Evolutionary conservation across 1,284 basidiomycete species (phyloP).

Genomic region (Puccinia hordei): DNA sequence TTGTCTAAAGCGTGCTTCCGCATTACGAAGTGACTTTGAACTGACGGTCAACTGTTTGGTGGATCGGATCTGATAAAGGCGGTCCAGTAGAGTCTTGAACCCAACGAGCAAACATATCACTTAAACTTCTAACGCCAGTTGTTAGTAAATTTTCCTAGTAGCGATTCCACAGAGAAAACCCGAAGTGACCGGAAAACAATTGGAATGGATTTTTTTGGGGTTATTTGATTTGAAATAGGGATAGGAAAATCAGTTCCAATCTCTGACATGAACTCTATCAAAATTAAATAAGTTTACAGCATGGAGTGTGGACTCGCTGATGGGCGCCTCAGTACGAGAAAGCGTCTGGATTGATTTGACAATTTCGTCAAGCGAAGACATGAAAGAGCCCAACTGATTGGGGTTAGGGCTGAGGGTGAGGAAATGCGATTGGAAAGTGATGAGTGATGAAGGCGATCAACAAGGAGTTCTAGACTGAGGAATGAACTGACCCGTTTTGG

Average conservation of each 20-base stretch:
- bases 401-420: conserved; percentile 28
- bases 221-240: background rate
- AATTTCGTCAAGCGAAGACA: conserved; percentile 40
- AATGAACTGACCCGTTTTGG: conserved; percentile 38
- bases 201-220: background rate
- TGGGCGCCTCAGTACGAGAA: conserved; percentile 10
- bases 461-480: background rate
- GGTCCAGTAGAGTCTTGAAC: conserved; percentile 24
- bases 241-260: too few relatives aligned
- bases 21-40: background rate
- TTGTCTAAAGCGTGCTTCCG: too few relatives aligned
- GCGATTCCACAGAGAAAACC: background rate
- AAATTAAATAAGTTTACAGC: conserved; percentile 14
- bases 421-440: background rate
- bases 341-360: conserved; percentile 26
- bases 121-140: conserved; percentile 10
- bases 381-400: conserved; percentile 31
- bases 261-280: background rate
- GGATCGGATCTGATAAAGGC: conserved; percentile 23
- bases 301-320: conserved; percentile 3
- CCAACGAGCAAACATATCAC: conserved; percentile 16
- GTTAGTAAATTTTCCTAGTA: conserved; percentile 26
- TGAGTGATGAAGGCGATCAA: background rate
- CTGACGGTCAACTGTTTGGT: conserved; percentile 25
- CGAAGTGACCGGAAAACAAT: background rate